Percentiles rank a stretch among this genome's conserved stretches.
phyloP scores from a whole-genome alignment of 2,329 filamentous ascomycete genomes.

The Colletotrichum limetticola region DNA sequence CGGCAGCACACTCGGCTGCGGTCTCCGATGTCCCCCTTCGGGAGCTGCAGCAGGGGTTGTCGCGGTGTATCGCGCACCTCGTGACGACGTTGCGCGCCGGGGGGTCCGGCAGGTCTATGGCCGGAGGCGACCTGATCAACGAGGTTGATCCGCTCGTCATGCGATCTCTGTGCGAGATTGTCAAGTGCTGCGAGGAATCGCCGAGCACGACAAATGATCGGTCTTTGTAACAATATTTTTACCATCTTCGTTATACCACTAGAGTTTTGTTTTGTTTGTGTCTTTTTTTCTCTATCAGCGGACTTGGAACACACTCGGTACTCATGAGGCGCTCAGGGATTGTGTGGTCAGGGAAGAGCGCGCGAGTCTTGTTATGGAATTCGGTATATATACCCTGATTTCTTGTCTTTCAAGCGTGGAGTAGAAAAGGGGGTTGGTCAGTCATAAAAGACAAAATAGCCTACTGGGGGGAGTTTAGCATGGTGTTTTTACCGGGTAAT shows the following conservation, averaged over 20 bases:
- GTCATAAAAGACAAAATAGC: neutral
- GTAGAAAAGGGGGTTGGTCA: neutral
- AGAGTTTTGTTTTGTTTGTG: neutral
- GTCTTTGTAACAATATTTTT: neutral
- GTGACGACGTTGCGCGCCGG: slow-evolving; percentile 55
- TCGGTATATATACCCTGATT: slow-evolving; percentile 33
- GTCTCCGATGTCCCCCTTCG: slow-evolving; percentile 48
- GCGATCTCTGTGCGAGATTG: slow-evolving; percentile 55
- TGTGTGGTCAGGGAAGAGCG: neutral
- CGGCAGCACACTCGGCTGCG: neutral
- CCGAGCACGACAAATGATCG: slow-evolving; percentile 6
- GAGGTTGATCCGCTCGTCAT: slow-evolving; percentile 51
- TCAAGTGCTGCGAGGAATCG: slow-evolving; percentile 41
- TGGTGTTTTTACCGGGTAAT: neutral
- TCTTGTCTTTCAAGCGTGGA: slow-evolving; percentile 3
- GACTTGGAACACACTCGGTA: neutral
- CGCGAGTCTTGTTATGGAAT: neutral
- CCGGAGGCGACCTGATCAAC: slow-evolving; percentile 36
- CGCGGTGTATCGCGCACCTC: slow-evolving; percentile 61
- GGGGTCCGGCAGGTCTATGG: slow-evolving; percentile 13
- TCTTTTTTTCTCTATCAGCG: neutral
- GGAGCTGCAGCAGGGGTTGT: slow-evolving; percentile 60
- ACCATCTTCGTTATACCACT: neutral
- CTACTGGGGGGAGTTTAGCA: neutral
- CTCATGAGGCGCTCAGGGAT: neutral